Conservation (phyloP, 2,329 filamentous ascomycete species). For the Apiospora saccharicola region DNA sequence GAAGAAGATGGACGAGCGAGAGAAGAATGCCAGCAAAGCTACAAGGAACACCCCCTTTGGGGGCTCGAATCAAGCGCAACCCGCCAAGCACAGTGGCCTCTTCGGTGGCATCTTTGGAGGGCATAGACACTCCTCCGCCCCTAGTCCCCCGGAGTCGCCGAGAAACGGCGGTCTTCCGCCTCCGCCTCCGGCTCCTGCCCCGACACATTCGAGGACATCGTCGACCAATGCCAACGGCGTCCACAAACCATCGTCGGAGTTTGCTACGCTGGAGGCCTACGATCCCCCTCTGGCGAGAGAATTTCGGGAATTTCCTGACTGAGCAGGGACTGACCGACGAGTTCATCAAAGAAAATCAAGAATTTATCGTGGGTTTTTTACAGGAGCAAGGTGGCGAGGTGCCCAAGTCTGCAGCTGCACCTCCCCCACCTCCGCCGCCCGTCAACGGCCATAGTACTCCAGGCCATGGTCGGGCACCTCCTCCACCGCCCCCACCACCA, state of each 20-base stretch:
- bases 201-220: conserved; percentile 47
- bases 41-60: conserved; percentile 82
- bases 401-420: conserved; percentile 41
- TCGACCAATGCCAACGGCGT: conserved; percentile 55
- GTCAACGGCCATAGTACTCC: conserved; percentile 15
- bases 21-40: conserved; percentile 93
- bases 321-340: conserved; percentile 70
- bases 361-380: conserved; percentile 72
- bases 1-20: conserved; percentile 95
- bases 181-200: conserved; percentile 43
- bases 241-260: conserved; percentile 58
- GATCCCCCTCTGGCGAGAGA: conserved; percentile 71
- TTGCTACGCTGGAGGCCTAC: conserved; percentile 68
- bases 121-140: conserved; percentile 66
- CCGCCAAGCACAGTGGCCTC: conserved; percentile 54
- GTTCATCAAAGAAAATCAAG: conserved; percentile 72
- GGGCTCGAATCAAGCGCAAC: conserved; percentile 51
- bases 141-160: conserved; percentile 65
- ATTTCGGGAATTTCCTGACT: conserved; percentile 69
- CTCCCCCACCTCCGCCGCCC: conserved; percentile 50
- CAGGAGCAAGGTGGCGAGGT: conserved; percentile 60
- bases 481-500: conserved; percentile 31
- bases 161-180: conserved; percentile 38
- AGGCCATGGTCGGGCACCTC: conserved; percentile 39
- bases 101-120: conserved; percentile 69